A percentile compares a stretch with the other conserved stretches of the same genome.
Conservation (phyloP, 2,329 filamentous ascomycete species). For the Elsinoe ampelina region DNA sequence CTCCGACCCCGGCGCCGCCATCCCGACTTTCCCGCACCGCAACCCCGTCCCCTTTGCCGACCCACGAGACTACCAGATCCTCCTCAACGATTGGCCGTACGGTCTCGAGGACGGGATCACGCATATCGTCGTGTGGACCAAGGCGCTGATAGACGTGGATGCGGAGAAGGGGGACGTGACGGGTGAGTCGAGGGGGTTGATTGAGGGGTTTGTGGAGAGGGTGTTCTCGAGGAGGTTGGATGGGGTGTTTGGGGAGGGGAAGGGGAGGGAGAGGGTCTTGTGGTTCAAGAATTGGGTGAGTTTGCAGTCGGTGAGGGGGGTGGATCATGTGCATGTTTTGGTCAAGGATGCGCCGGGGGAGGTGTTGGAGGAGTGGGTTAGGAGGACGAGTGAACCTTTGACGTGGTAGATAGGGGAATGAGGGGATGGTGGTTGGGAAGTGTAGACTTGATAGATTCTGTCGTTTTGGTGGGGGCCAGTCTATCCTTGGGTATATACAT, state of each 20-base stretch:
- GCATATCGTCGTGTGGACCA: slow-evolving; percentile 51
- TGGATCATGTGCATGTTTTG: slow-evolving; percentile 50
- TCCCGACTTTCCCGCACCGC: slow-evolving; percentile 33
- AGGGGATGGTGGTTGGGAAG: neutral
- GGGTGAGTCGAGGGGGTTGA: slow-evolving; percentile 37
- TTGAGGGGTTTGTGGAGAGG: slow-evolving; percentile 41
- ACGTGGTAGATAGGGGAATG: neutral
- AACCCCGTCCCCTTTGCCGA: slow-evolving; percentile 46
- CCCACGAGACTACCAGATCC: slow-evolving; percentile 45
- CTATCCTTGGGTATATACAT: slow-evolving; percentile 13
- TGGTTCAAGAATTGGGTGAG: slow-evolving; percentile 59
- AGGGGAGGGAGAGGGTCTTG: slow-evolving; percentile 40
- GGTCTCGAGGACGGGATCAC: slow-evolving; percentile 45
- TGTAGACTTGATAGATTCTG: slow-evolving; percentile 8
- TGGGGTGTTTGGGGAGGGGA: slow-evolving; percentile 16
- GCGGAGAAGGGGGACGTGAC: slow-evolving; percentile 42
- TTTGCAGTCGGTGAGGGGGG: slow-evolving; percentile 50
- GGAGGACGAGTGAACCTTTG: slow-evolving; percentile 1
- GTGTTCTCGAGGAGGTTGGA: slow-evolving; percentile 41
- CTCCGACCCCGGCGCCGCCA: slow-evolving; percentile 16
- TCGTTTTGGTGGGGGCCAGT: neutral
- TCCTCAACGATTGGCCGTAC: slow-evolving; percentile 57
- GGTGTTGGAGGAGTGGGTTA: slow-evolving; percentile 24
- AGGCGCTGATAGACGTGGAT: slow-evolving; percentile 40
- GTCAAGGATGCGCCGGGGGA: slow-evolving; percentile 37